Evolutionary conservation across 2,329 filamentous ascomycete species (phyloP).

Genomic region (Arthroderma uncinatum): DNA sequence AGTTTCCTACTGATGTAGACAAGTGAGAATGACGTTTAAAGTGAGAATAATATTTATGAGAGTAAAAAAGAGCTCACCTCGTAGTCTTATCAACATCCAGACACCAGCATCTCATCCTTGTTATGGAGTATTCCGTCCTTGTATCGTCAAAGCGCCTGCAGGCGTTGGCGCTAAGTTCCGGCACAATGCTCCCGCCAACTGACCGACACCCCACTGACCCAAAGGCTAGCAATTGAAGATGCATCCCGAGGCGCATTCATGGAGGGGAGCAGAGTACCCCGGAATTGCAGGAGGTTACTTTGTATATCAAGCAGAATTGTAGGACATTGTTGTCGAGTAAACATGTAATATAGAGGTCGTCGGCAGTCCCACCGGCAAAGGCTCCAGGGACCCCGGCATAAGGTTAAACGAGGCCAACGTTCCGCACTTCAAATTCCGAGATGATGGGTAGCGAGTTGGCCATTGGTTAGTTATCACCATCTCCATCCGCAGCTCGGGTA

Average conservation of each 20-base stretch:
- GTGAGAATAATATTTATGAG: no score
- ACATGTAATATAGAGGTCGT: not conserved
- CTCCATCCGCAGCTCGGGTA: not conserved
- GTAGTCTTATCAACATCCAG: not conserved
- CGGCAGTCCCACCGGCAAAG: not conserved
- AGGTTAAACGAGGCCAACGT: not conserved
- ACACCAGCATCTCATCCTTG: no score
- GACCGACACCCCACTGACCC: not conserved
- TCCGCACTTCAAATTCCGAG: not conserved
- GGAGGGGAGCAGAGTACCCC: not conserved
- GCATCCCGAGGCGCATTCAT: not conserved
- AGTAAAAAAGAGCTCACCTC: not conserved
- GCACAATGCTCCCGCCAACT: not conserved
- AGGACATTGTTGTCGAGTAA: no score
- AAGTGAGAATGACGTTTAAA: no score
- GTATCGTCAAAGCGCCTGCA: not conserved
- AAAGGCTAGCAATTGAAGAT: not conserved
- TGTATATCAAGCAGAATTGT: no score
- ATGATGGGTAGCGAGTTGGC: not conserved
- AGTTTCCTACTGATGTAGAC: no score
- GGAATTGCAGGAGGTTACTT: not conserved
- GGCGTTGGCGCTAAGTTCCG: not conserved
- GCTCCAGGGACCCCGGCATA: not conserved
- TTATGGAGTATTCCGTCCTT: not conserved
- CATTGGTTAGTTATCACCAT: not conserved